Percentiles rank a stretch among this genome's conserved stretches.
Conservation (phyloP, 441 rosid species). For the Eugenia klotzschiana region DNA sequence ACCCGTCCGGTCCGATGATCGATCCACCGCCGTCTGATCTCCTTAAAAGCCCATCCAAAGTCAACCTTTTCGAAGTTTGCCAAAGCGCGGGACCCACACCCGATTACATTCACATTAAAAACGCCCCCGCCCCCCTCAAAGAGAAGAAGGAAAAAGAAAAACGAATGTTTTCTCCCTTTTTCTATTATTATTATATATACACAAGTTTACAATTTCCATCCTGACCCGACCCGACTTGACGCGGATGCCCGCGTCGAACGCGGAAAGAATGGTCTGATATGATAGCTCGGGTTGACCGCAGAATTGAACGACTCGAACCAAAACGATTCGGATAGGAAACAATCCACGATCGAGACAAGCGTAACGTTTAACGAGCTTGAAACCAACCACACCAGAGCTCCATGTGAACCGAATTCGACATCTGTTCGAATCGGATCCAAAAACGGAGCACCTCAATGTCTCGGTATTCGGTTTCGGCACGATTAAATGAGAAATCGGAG, state of each 20-base stretch:
- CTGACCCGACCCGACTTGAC: not conserved
- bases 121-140: not conserved
- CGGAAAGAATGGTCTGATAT: not conserved
- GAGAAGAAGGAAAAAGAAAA: not conserved
- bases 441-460: not conserved
- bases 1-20: not conserved
- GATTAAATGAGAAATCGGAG: not conserved
- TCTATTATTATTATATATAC: too few relatives aligned
- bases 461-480: not conserved
- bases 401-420: not conserved
- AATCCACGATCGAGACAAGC: too few relatives aligned
- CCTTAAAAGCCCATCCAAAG: not conserved
- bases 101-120: not conserved
- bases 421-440: not conserved
- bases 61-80: not conserved
- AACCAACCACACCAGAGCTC: not conserved
- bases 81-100: not conserved
- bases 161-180: not conserved
- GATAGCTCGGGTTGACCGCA: not conserved
- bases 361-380: not conserved
- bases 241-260: too few relatives aligned
- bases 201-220: not conserved
- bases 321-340: too few relatives aligned
- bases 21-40: not conserved
- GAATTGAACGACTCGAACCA: not conserved